Percentiles rank a stretch among this genome's conserved stretches.
Evolutionary conservation across 2,329 filamentous ascomycete genomes (phyloP).

Genomic region (Nemania abortiva): DNA sequence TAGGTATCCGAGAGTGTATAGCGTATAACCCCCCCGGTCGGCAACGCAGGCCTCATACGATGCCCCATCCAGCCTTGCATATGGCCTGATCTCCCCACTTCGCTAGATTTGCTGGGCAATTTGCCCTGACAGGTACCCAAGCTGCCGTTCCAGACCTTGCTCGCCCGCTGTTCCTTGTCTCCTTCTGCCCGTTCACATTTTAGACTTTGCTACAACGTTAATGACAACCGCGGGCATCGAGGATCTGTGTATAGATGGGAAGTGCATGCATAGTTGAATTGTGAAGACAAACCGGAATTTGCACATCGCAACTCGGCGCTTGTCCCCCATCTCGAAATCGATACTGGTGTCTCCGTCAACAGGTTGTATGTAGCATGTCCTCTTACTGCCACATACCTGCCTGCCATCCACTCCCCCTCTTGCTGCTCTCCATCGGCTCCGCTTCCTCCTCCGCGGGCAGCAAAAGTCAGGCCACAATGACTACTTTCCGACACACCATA

Average conservation of each 20-base stretch:
- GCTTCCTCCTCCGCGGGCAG: slow-evolving; percentile 32
- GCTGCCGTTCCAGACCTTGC: slow-evolving; percentile 30
- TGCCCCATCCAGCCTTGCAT: slow-evolving; percentile 47
- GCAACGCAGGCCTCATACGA: slow-evolving; percentile 49
- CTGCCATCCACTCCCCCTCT: slow-evolving; percentile 12
- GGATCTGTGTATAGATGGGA: background rate
- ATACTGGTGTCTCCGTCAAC: background rate
- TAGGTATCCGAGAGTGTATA: background rate
- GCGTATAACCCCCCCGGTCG: slow-evolving; percentile 11
- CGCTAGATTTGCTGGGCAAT: slow-evolving; percentile 42
- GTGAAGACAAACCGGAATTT: background rate
- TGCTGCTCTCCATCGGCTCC: slow-evolving; percentile 25
- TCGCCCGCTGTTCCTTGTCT: slow-evolving; percentile 4
- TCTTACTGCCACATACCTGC: background rate
- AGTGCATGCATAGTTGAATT: background rate
- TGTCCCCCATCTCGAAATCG: background rate
- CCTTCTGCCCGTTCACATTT: slow-evolving; percentile 1
- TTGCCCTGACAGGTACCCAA: slow-evolving; percentile 33
- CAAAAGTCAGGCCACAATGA: slow-evolving; percentile 44
- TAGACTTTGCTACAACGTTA: background rate
- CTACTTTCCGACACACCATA: slow-evolving; percentile 33
- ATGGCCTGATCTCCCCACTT: slow-evolving; percentile 49
- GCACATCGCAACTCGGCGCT: background rate
- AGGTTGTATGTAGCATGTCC: background rate
- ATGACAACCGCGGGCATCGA: background rate